A percentile compares a stretch with the other conserved stretches of the same genome.
phyloP scores from a whole-genome alignment of 1,284 basidiomycete genomes.

The Cryptococcus deneoformans region DNA sequence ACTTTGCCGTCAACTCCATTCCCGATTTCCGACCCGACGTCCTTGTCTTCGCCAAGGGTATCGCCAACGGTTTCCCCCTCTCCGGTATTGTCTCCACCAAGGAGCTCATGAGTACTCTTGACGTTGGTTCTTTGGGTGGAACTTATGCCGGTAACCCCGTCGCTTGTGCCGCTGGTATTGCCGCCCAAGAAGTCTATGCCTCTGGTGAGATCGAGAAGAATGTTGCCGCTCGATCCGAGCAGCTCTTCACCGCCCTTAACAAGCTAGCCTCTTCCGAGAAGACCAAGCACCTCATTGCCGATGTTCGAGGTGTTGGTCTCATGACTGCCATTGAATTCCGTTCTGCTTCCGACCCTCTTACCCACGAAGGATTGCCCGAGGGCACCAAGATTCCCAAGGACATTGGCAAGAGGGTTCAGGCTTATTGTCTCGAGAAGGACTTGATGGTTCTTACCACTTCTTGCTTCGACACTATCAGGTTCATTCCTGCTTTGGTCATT shows the following conservation, averaged over 20 bases:
- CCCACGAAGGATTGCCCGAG: slow-evolving; percentile 36
- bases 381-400: slow-evolving; percentile 57
- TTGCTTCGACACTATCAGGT: slow-evolving; percentile 53
- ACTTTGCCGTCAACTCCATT: slow-evolving; percentile 67
- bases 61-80: slow-evolving; percentile 70
- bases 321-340: slow-evolving; percentile 48
- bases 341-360: slow-evolving; percentile 22
- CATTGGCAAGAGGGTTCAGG: slow-evolving; percentile 71
- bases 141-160: slow-evolving; percentile 90
- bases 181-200: slow-evolving; percentile 71
- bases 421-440: slow-evolving; percentile 66
- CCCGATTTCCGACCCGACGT: slow-evolving; percentile 83
- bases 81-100: slow-evolving; percentile 79
- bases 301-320: slow-evolving; percentile 49
- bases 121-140: slow-evolving; percentile 80
- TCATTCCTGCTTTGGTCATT: slow-evolving; percentile 64
- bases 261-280: slow-evolving; percentile 45
- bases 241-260: slow-evolving; percentile 66
- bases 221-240: slow-evolving; percentile 67
- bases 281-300: slow-evolving; percentile 52
- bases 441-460: slow-evolving; percentile 61
- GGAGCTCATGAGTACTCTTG: slow-evolving; percentile 76
- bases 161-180: slow-evolving; percentile 80
- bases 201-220: slow-evolving; percentile 77
- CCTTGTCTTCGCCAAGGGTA: slow-evolving; percentile 78